Conservation (phyloP, 306 rosid genomes). For the Inga laurina region DNA sequence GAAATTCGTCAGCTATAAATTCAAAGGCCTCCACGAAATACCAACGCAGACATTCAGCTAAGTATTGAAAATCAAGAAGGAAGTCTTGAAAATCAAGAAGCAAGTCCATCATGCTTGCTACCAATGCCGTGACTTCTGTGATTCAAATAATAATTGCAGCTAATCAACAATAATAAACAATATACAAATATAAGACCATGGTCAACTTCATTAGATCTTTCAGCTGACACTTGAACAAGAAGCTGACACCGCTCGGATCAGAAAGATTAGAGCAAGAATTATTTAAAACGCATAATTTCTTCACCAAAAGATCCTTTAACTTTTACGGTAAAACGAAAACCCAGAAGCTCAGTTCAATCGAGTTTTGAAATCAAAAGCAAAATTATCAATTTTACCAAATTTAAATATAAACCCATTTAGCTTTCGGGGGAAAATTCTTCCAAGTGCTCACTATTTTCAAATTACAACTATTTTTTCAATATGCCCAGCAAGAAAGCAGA, state of each 20-base stretch:
- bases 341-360: background rate
- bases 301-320: slow-evolving; percentile 31
- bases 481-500: slow-evolving; percentile 8
- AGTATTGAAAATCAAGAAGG: slow-evolving; percentile 35
- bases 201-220: slow-evolving; percentile 26
- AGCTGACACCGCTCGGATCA: slow-evolving; percentile 29
- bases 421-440: background rate
- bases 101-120: slow-evolving; percentile 38
- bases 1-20: slow-evolving; percentile 38
- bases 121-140: slow-evolving; percentile 18
- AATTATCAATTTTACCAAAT: background rate
- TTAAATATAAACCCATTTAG: background rate
- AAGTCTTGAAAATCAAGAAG: slow-evolving; percentile 41
- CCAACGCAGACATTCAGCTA: slow-evolving; percentile 42
- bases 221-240: slow-evolving; percentile 11
- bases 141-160: slow-evolving; percentile 15
- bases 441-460: background rate
- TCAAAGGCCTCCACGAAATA: slow-evolving; percentile 43
- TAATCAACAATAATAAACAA: slow-evolving; percentile 18
- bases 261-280: slow-evolving; percentile 18
- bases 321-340: slow-evolving; percentile 13
- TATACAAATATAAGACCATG: slow-evolving; percentile 1
- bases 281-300: background rate
- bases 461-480: background rate
- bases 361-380: slow-evolving; percentile 25